Base-by-base conservation (phyloP, 164 flowering plant species). In the Chimonanthus salicifolius region DNA sequence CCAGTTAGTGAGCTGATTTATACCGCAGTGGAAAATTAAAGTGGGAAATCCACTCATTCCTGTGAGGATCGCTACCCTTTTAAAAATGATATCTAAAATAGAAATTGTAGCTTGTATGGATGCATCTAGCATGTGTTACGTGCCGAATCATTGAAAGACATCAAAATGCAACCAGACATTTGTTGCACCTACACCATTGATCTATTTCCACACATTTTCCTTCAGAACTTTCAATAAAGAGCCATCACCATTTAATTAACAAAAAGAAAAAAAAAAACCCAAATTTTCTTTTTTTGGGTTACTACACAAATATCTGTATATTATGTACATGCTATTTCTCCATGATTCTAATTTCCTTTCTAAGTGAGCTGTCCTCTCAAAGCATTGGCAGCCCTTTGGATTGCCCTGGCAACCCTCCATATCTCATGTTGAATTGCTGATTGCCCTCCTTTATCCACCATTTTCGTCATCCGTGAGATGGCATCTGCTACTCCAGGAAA, bases 401-500 rank as follows among this genome's bases (percentile, higher is more conserved):
- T 83, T 73, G 94, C 97, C 81, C 97, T 83, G 7, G 94, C 87
- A 62, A 87, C 97, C 76, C 90, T 89, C 97, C 95, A 91, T 45
- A 91, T 75, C 81, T 94, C 97, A 76, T 92, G 96, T 73, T 84
- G 84, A 50, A 87, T 78, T 6, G 70, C 78, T 18, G 78, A 81
- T 60, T 75, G 69, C 65, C 79, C 76, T 66, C 86, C 83, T 18
- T n/a, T 72, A 62, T 47, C 48, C 15, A 72, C 68, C 74, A 80
- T 70, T 63, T 72, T 74, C 33, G 20, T 49, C 3, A 84, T 74
- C n/a, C 11, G 67, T 47, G 81, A 78, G 16, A 87, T 72, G 0
- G 94, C 89, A 72, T 95, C 90, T 2, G 82, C 89, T 77, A 95
- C 68, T 72, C 97, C 92, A 3, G 99, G 99, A 76, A 93, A 95